phyloP scores from a whole-genome alignment of 495 filamentous ascomycete species.

The Cairneyella variabilis region DNA sequence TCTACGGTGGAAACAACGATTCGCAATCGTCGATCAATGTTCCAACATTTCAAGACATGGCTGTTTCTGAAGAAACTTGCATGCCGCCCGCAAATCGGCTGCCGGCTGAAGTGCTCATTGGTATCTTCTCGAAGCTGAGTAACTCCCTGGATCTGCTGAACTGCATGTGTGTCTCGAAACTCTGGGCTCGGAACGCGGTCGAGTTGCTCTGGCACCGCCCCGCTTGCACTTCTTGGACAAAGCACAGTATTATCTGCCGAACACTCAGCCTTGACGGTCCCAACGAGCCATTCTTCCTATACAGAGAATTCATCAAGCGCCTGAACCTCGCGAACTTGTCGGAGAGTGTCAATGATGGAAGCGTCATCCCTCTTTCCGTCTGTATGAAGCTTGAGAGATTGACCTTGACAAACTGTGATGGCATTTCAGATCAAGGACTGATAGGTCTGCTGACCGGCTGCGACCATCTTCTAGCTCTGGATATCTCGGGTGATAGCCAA shows the following conservation, averaged over 20 bases:
- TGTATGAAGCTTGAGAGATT: conserved; percentile 93
- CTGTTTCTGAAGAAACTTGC: conserved; percentile 50
- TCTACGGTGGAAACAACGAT: conserved; percentile 82
- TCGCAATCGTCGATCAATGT: conserved; percentile 86
- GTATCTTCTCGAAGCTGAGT: conserved; percentile 81
- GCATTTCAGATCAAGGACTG: conserved; percentile 79
- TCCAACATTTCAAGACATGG: conserved; percentile 69
- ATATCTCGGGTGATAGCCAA: conserved; percentile 75
- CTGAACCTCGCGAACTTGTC: conserved; percentile 82
- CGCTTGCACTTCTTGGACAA: conserved; percentile 78
- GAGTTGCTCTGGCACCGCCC: conserved; percentile 95
- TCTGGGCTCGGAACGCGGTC: conserved; percentile 89
- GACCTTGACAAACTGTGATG: conserved; percentile 86
- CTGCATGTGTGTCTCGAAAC: conserved; percentile 88
- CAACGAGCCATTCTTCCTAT: conserved; percentile 78
- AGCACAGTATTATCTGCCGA: conserved; percentile 70
- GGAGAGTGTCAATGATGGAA: conserved; percentile 80
- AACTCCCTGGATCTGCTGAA: conserved; percentile 70
- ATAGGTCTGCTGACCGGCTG: conserved; percentile 77
- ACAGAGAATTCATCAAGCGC: conserved; percentile 81
- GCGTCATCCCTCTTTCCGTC: conserved; percentile 70
- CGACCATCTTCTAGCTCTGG: conserved; percentile 78
- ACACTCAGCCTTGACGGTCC: conserved; percentile 64
- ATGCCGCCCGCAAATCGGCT: conserved; percentile 74
- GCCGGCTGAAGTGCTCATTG: conserved; percentile 91